Evolutionary conservation across 352 stramenopile genomes (phyloP), one percentile per base, ranked within the genome.

Genomic region (Phytophthora uliginosa): DNA sequence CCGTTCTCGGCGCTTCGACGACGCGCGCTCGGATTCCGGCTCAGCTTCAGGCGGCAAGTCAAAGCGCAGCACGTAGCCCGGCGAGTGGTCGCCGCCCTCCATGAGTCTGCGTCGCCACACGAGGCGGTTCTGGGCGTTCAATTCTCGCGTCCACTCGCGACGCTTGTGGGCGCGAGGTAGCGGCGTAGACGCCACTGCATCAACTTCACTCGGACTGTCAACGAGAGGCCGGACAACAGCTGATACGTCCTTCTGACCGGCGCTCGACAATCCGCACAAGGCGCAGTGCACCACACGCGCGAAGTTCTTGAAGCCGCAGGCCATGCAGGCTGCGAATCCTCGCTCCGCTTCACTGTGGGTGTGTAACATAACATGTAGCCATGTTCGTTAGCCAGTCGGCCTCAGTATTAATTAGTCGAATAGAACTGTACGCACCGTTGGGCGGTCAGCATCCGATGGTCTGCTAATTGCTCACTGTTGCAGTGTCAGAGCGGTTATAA

Each of bases 291-390:
- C 22, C 2, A 79, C 67, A 12, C 71, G 69, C 40, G 74, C 76
- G 22, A 89, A 88, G 66, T 90, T 89, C 57, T 83, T 76, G 58
- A 90, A 90, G 33, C 76, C 83, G 18, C 83, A 89, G 36, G 77
- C 56, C n/a, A 64, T 38, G 28, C 83, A 90, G 7, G 59, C 55
- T 2, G 74, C 69, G 52, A 77, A 85, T 36, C 80, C 83, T 33
- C 65, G 67, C 26, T 73, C 67, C 9, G 80, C 78, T 70, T 88
- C 70, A 34, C 80, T 88, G 51, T 63, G 34, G 34, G 34, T 40
- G 34, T 38, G 40, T 50, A 18, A 8, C 26, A 13, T 50, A 34
- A 38, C n/a, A 38, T 59, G 42, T 38, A 67, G 60, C 50, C 38
- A 52, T 33, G 13, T 66, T 2, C 9, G 18, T 36, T 17, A 15